phyloP scores from a whole-genome alignment of 805 yeast species.

The Torulaspora indica region DNA sequence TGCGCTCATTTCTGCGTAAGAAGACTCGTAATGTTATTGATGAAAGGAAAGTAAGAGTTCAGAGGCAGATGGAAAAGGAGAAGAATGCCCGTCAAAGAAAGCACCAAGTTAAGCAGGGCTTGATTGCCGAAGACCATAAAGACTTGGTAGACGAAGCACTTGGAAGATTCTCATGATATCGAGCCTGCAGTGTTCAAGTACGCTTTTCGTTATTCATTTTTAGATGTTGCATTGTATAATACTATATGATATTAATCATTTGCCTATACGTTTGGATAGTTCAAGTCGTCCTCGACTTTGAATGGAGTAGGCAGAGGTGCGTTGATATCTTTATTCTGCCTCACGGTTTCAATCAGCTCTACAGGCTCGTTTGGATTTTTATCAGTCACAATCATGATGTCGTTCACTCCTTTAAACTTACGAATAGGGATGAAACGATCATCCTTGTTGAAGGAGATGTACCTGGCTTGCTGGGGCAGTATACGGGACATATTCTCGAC shows the following conservation, averaged over 20 bases:
- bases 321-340: constrained; percentile 68
- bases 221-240: constrained; percentile 7
- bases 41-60: constrained; percentile 73
- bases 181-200: background rate
- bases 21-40: constrained; percentile 80
- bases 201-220: constrained; percentile 1
- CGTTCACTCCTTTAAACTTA: constrained; percentile 62
- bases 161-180: constrained; percentile 34
- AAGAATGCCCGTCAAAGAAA: constrained; percentile 60
- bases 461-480: constrained; percentile 80
- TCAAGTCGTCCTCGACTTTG: constrained; percentile 32
- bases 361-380: constrained; percentile 54
- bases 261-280: constrained; percentile 16
- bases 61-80: constrained; percentile 68
- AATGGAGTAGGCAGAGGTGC: constrained; percentile 50
- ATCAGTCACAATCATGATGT: constrained; percentile 69
- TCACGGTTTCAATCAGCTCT: constrained; percentile 72
- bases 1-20: constrained; percentile 76
- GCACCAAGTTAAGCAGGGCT: constrained; percentile 44
- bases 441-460: constrained; percentile 69
- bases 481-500: constrained; percentile 81
- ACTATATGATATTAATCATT: constrained; percentile 4
- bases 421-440: constrained; percentile 80
- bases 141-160: constrained; percentile 41
- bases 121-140: constrained; percentile 48